These are phyloP conservation scores for Wallacemonas rigidus DNA, from an alignment of 208 protist genomes.

Conservation along the genomic window DNA sequence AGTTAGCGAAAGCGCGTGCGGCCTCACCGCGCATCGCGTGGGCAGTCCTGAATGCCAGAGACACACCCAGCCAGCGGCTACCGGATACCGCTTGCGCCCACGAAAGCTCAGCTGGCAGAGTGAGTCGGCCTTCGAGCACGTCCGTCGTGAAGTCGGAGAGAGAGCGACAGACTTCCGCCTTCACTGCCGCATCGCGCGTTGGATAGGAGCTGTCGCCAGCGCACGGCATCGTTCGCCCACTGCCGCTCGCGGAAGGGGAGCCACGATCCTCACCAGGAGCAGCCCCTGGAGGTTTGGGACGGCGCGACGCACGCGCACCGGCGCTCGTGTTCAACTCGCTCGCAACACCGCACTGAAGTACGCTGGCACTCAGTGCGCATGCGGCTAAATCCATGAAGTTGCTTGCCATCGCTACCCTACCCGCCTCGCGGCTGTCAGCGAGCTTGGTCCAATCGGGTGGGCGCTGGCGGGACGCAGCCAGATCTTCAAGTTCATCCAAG, in stretches of 20 bases:
- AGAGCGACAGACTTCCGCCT: slow-evolving; percentile 36
- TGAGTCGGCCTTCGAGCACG: background rate
- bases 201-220: slow-evolving; percentile 16
- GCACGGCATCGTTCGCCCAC: background rate
- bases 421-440: background rate
- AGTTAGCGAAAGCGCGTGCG: slow-evolving; percentile 8
- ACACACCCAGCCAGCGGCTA: slow-evolving; percentile 2
- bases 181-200: slow-evolving; percentile 24
- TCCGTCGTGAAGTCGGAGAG: slow-evolving; percentile 21
- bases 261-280: too few relatives aligned
- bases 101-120: slow-evolving; percentile 11
- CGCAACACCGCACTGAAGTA: slow-evolving; percentile 4
- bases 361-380: background rate
- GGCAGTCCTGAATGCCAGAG: background rate
- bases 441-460: background rate
- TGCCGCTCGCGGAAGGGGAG: too few relatives aligned
- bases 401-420: background rate
- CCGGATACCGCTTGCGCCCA: background rate
- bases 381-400: background rate
- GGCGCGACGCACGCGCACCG: background rate
- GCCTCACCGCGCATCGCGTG: background rate
- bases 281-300: too few relatives aligned
- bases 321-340: background rate
- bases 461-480: background rate
- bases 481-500: slow-evolving; percentile 8